Base-by-base conservation (phyloP, 495 filamentous ascomycete genomes). In the Penicillium pancosmium region DNA sequence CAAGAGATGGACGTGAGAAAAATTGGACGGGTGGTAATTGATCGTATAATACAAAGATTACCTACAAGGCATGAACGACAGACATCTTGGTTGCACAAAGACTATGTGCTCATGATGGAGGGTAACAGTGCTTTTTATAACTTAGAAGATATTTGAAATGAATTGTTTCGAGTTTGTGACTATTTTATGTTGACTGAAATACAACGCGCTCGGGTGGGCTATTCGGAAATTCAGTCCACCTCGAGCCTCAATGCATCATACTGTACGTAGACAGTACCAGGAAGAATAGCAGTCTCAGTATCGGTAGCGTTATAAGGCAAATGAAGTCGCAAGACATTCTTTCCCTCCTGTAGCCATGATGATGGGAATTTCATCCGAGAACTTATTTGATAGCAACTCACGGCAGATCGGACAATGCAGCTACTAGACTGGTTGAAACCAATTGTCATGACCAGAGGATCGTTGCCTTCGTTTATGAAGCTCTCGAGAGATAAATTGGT, bases 221-320 rank as follows among this genome's bases (percentile, higher is more conserved):
- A 31, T 31, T 31, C 27, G 8, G 27, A 8, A 16, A 6, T 18
- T 48, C 35, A 59, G 31, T 56, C 10, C 46, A 86, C 41, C 61
- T 86, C 82, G 19, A 85, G 54, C 38, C 81, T 68, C 60, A 86
- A 60, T 3, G 82, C 81, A 73, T 85, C 81, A 67, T 87, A 86
- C 66, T 86, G 81, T 13, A 85, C 78, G 68, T 85, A 86, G 0
- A 82, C 71, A 1, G 67, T 75, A 48, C 62, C 65, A 0, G 81
- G 78, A 23, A 86, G 54, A 18, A 84, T 57, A 3, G 82, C 82
- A 18, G 76, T 81, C 72, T 85, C 82, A 18, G 73, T 75, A 59
- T 86, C 69, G 11, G 80, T 82, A 36, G 77, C 82, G 58, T 82
- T 80, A 51, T 67, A 72, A 18, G 84, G 82, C 25, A 85, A 61